Evolutionary conservation across 345 rosid species (phyloP).

Genomic region (Moricandia moricandioides): DNA sequence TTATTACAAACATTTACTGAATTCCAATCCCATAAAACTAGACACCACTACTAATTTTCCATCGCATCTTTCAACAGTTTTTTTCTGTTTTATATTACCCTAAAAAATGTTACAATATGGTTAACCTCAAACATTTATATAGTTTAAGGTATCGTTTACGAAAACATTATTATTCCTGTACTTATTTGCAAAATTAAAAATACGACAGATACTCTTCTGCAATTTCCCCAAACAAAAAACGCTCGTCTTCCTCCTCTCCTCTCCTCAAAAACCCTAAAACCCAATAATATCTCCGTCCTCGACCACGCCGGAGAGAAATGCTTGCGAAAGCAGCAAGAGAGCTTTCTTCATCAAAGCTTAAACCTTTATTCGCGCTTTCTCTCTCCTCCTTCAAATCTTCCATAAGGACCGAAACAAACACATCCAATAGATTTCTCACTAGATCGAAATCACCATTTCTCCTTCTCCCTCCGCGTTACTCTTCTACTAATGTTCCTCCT

Average conservation of each 20-base stretch:
- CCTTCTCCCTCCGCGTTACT: conserved; percentile 34
- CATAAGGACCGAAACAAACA: neutral
- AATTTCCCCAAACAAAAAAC: conserved; percentile 6
- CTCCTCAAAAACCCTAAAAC: conserved; percentile 24
- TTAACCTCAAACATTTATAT: too few relatives aligned
- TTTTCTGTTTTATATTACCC: too few relatives aligned
- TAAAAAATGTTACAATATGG: too few relatives aligned
- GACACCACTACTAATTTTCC: too few relatives aligned
- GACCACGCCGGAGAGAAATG: conserved; percentile 20
- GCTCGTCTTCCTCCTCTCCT: conserved; percentile 21
- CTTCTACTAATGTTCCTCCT: conserved; percentile 31
- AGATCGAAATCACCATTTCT: conserved; percentile 14
- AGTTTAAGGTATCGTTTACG: too few relatives aligned
- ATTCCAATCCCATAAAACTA: too few relatives aligned
- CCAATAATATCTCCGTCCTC: neutral
- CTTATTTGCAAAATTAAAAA: neutral
- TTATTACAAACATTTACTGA: too few relatives aligned
- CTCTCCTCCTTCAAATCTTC: conserved; percentile 27
- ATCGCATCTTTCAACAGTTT: too few relatives aligned
- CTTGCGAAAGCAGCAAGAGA: conserved; percentile 45
- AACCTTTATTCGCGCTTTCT: conserved; percentile 39
- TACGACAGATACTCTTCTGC: neutral
- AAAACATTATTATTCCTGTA: neutral
- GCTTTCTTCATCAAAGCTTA: conserved; percentile 53
- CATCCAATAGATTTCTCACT: neutral